Evolutionary conservation across 2,329 filamentous ascomycete species (phyloP), one percentile per base, ranked within the genome.

Genomic region (Thielaviopsis cerberus): DNA sequence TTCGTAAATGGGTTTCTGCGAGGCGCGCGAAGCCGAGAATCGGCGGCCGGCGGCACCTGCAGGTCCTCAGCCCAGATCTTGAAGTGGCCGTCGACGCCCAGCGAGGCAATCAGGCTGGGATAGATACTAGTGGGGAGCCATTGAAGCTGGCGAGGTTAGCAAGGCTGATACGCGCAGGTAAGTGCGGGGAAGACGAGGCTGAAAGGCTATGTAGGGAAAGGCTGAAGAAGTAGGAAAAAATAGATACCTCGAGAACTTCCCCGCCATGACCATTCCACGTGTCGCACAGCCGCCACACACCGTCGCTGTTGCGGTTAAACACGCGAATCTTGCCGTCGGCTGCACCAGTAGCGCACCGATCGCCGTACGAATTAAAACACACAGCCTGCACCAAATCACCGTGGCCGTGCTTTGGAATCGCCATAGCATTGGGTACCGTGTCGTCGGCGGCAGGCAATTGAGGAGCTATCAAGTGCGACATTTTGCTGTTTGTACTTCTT

Each of bases 61-160:
- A 86, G 82, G 70, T 96, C 88, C 72, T 96, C 91, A 61, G 86
- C 84, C 91, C 91, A 97, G 63, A 97, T 77, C 68, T 89, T 88
- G 74, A 94, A 88, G 69, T 84, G 83, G 66, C 91, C 62, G 65
- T 96, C 91, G 66, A 91, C 86, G 62, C 87, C 88, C 61, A 96
- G 85, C 57, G 86, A 94, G 59, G 85, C 90, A 64, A 97, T 75
- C 65, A 94, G 80, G 67, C 92, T 82, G 41, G 81, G 88, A 64
- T 92, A 92, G 61, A 92, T 83, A 62, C 87, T 91, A 0, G 89
- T 86, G 0, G 89, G 88, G 59, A 94, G 86, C 90, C 91, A 97
- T 76, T 92, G 88, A 57, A 94, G 82, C 87, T 91, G 6, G 27
- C 13, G 11, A 45, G 45, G 51, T 56, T 27, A n/a, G 13, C 51